Percentiles rank a stretch among this genome's conserved stretches.
Conservation (phyloP, 2,329 filamentous ascomycete genomes). For the Dactylellina parvicollis region DNA sequence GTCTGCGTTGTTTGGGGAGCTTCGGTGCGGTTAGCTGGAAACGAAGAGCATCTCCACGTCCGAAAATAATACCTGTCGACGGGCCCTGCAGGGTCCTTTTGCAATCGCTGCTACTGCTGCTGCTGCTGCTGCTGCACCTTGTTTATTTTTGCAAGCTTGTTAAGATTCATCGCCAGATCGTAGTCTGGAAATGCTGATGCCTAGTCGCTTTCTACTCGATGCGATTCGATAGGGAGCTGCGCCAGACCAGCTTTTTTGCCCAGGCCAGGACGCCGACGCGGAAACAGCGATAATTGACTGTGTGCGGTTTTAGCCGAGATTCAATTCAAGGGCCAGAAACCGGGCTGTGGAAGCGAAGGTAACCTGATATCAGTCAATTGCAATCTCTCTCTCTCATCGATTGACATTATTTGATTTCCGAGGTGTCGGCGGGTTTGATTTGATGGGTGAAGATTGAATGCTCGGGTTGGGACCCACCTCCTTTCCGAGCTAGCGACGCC, state of each 20-base stretch:
- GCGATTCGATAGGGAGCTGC: constrained; percentile 10
- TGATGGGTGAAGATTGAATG: background rate
- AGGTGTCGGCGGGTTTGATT: background rate
- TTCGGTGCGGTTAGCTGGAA: background rate
- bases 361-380: background rate
- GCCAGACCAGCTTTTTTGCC: background rate
- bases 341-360: constrained; percentile 24
- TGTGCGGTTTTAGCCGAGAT: constrained; percentile 30
- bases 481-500: constrained; percentile 13
- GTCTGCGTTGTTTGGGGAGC: background rate
- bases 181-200: constrained; percentile 28
- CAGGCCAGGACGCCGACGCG: constrained; percentile 26
- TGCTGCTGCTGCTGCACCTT: too few species aligned
- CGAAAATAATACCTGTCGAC: background rate
- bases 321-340: background rate
- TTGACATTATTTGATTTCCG: background rate
- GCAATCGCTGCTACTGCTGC: too few species aligned
- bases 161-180: constrained; percentile 1
- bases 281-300: constrained; percentile 3
- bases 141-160: background rate
- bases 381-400: background rate
- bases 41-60: background rate
- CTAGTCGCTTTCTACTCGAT: constrained; percentile 24
- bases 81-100: too few species aligned
- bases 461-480: constrained; percentile 18